Conservation (phyloP, 805 yeast genomes). For the Yamadazyma takamatsuzukensis region DNA sequence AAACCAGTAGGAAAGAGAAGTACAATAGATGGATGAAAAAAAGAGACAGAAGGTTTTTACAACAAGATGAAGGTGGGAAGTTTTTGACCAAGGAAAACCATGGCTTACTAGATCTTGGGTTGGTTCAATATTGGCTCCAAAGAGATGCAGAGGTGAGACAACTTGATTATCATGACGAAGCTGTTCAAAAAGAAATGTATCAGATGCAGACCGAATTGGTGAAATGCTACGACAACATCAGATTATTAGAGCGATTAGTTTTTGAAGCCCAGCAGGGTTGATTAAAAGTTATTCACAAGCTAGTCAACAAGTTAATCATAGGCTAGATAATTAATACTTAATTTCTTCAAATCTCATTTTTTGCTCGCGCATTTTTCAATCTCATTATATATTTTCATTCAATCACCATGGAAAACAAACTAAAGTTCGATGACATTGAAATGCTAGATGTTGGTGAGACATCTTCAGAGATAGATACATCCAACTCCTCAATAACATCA, state of each 20-base stretch:
- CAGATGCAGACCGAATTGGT: constrained; percentile 9
- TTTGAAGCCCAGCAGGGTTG: constrained; percentile 9
- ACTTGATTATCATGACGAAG: constrained; percentile 1
- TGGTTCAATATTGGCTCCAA: constrained; percentile 15
- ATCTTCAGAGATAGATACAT: constrained; percentile 26
- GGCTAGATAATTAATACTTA: background rate
- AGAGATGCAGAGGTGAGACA: constrained; percentile 7
- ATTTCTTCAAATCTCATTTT: background rate
- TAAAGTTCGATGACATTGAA: constrained; percentile 35
- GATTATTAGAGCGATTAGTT: constrained; percentile 12
- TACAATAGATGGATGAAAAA: constrained; percentile 9
- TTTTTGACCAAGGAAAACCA: constrained; percentile 7
- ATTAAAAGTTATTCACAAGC: too few relatives aligned
- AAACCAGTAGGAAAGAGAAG: constrained; percentile 10
- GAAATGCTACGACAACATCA: constrained; percentile 12
- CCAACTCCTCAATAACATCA: constrained; percentile 14
- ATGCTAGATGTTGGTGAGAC: constrained; percentile 41
- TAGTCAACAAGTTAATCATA: background rate
- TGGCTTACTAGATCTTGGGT: constrained; percentile 15
- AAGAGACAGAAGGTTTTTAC: constrained; percentile 11
- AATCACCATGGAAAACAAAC: background rate
- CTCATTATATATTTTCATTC: too few relatives aligned
- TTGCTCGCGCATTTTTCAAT: too few relatives aligned
- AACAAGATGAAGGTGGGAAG: constrained; percentile 14
- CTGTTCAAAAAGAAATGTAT: constrained; percentile 3